Evolutionary conservation across 1,284 basidiomycete genomes (phyloP).

Genomic region (Cutaneotrichosporon sp.): DNA sequence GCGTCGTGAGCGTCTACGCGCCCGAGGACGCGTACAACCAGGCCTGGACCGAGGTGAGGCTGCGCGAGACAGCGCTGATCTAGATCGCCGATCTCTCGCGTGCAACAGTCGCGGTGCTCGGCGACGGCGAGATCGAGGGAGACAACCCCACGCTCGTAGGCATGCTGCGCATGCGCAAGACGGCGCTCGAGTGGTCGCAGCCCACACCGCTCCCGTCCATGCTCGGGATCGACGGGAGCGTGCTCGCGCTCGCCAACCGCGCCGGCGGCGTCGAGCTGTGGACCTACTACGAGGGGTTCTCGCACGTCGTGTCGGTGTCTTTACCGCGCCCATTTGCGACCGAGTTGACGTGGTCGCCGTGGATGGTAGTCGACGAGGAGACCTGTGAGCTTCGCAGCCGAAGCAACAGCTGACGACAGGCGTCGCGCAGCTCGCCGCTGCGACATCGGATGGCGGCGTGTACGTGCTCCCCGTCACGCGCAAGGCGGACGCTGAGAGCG

Average conservation of each 20-base stretch:
- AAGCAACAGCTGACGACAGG: constrained; percentile 24
- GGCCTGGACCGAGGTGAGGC: constrained; percentile 39
- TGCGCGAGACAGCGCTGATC: constrained; percentile 1
- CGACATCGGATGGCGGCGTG: constrained; percentile 33
- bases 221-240: constrained; percentile 35
- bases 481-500: constrained; percentile 5
- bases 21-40: constrained; percentile 35
- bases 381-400: constrained; percentile 25
- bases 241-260: constrained; percentile 41
- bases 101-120: constrained; percentile 22
- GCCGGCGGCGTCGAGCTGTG: constrained; percentile 39
- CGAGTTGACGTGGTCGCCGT: constrained; percentile 33
- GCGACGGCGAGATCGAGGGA: constrained; percentile 6
- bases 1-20: constrained; percentile 40
- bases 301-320: not conserved
- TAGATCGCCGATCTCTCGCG: constrained; percentile 42
- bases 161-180: constrained; percentile 34
- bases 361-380: constrained; percentile 22
- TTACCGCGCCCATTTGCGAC: constrained; percentile 16
- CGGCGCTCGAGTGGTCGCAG: constrained; percentile 39
- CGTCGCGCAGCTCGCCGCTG: constrained; percentile 29
- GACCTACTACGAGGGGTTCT: constrained; percentile 27
- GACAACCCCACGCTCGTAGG: constrained; percentile 17
- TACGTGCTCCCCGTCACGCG: constrained; percentile 21
- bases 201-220: constrained; percentile 20